Conservation (phyloP, 2,329 filamentous ascomycete species). For the Pyricularia grisea region DNA sequence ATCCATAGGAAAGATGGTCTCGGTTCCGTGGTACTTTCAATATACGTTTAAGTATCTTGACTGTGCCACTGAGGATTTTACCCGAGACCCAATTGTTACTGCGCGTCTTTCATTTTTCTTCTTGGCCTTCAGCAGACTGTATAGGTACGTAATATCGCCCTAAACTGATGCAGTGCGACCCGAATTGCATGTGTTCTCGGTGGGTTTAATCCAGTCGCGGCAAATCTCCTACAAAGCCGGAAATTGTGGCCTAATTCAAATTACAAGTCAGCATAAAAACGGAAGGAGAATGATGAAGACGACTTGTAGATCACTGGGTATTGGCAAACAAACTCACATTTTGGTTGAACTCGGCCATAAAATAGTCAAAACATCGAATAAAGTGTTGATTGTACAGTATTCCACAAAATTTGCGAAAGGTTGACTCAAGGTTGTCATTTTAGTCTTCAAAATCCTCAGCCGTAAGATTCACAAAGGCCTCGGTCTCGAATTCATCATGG, state of each 20-base stretch:
- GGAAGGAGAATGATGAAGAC: neutral
- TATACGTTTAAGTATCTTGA: neutral
- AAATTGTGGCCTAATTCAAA: neutral
- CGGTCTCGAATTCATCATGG: neutral
- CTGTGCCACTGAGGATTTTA: neutral
- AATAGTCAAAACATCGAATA: too few species aligned
- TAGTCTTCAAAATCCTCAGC: neutral
- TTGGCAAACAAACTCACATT: too few species aligned
- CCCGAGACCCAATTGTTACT: neutral
- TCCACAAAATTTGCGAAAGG: neutral
- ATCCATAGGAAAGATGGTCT: neutral
- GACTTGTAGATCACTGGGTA: too few species aligned
- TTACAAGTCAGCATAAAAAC: neutral
- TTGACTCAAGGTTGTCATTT: neutral
- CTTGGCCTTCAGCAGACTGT: neutral
- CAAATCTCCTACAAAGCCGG: neutral
- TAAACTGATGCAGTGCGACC: neutral
- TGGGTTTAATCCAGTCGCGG: neutral
- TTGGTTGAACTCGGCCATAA: too few species aligned
- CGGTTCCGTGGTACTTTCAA: neutral
- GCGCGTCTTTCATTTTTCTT: neutral
- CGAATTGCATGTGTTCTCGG: neutral
- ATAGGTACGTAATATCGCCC: neutral
- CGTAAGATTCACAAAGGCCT: neutral
- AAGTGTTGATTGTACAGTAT: neutral